phyloP scores from a whole-genome alignment of 257 asterid species.

The Ballota nigra region DNA sequence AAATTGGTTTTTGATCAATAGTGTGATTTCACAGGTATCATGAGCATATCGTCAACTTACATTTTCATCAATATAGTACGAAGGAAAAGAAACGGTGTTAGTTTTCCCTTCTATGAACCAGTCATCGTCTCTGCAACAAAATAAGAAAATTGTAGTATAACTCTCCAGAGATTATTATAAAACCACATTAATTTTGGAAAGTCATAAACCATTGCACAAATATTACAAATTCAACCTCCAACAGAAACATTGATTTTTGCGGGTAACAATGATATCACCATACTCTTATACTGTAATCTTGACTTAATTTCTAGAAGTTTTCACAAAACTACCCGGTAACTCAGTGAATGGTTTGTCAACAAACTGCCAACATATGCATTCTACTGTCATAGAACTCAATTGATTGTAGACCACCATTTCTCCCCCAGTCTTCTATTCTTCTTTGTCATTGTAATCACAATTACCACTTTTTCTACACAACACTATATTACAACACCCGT shows the following conservation, averaged over 20 bases:
- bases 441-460: background rate
- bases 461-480: background rate
- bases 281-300: background rate
- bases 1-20: constrained; percentile 23
- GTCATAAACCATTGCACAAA: constrained; percentile 4
- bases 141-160: constrained; percentile 20
- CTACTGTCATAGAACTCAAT: background rate
- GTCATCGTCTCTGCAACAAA: constrained; percentile 81
- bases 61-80: constrained; percentile 96
- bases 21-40: constrained; percentile 12
- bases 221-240: constrained; percentile 17
- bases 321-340: background rate
- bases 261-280: background rate
- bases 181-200: background rate
- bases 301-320: constrained; percentile 1
- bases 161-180: constrained; percentile 2
- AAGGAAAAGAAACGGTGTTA: constrained; percentile 86
- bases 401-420: background rate
- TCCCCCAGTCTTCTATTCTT: background rate
- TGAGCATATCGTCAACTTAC: constrained; percentile 49
- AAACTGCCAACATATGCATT: constrained; percentile 2
- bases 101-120: constrained; percentile 87
- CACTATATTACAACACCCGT: background rate
- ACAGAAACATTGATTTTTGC: background rate
- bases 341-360: constrained; percentile 10